These are phyloP conservation scores for Prunella vulgaris DNA, from an alignment of 257 asterid species.

Conservation along the genomic window DNA sequence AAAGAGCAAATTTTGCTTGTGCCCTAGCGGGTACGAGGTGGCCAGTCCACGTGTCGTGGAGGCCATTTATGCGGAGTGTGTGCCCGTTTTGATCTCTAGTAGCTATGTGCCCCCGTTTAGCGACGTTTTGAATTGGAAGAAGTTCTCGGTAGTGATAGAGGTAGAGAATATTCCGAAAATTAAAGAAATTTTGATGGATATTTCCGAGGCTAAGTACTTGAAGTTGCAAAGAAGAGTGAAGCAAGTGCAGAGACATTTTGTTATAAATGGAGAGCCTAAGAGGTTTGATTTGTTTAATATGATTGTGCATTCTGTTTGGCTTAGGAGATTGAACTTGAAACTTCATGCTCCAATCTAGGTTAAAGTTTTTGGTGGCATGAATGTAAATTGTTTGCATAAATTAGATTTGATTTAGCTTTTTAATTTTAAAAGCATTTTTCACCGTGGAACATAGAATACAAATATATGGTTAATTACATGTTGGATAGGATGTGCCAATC, in stretches of 20 bases:
- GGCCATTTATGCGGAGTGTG: constrained; percentile 66
- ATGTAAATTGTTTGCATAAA: background rate
- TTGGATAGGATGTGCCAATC: no score
- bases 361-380: background rate
- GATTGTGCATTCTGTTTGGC: constrained; percentile 72
- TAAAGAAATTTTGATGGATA: constrained; percentile 38
- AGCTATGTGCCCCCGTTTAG: constrained; percentile 50
- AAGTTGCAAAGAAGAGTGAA: constrained; percentile 45
- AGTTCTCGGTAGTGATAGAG: constrained; percentile 36
- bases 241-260: constrained; percentile 58
- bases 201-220: constrained; percentile 42
- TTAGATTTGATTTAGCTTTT: no score
- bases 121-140: constrained; percentile 54
- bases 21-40: constrained; percentile 76
- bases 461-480: no score
- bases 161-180: constrained; percentile 45
- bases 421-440: no score
- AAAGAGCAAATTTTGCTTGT: constrained; percentile 48
- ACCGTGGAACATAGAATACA: no score
- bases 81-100: constrained; percentile 51
- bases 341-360: background rate
- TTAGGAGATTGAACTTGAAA: constrained; percentile 54
- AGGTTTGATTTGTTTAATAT: constrained; percentile 66
- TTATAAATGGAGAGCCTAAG: constrained; percentile 43
- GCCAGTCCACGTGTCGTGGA: constrained; percentile 71